Percentiles rank a stretch among this genome's conserved stretches.
Evolutionary conservation across 768 basidiomycete species (phyloP).

Genomic region (Bullera alba): DNA sequence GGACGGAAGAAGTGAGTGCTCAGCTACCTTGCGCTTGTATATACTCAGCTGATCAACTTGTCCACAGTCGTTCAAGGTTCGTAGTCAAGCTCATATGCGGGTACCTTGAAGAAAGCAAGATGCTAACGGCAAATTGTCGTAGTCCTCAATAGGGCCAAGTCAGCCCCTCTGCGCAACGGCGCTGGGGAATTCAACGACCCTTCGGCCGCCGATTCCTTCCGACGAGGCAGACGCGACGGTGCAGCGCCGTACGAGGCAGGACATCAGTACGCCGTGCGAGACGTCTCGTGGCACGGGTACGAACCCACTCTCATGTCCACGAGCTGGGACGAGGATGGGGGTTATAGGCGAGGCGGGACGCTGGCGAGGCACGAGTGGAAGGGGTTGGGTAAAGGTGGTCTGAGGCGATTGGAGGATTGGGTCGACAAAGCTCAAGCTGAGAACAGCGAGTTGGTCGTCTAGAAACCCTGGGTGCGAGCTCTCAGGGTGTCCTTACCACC

Average conservation of each 20-base stretch:
- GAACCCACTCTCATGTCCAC: slow-evolving; percentile 89
- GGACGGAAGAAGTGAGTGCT: slow-evolving; percentile 57
- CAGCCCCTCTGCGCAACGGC: slow-evolving; percentile 57
- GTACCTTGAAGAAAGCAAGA: background rate
- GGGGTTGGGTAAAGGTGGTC: slow-evolving; percentile 63
- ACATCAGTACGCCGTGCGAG: slow-evolving; percentile 61
- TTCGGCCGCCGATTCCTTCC: slow-evolving; percentile 55
- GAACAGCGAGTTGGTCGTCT: too few species aligned
- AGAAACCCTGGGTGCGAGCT: too few species aligned
- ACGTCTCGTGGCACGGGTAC: slow-evolving; percentile 91
- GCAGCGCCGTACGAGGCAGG: slow-evolving; percentile 1
- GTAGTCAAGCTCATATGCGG: too few species aligned
- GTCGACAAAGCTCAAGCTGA: slow-evolving; percentile 53
- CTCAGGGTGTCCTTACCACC: too few species aligned
- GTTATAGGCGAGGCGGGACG: slow-evolving; percentile 55
- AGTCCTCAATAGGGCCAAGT: slow-evolving; percentile 70
- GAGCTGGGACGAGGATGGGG: slow-evolving; percentile 66
- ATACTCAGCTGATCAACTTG: background rate
- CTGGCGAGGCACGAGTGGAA: slow-evolving; percentile 96
- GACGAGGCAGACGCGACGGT: background rate
- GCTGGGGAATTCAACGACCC: slow-evolving; percentile 53
- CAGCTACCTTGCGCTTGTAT: slow-evolving; percentile 5
- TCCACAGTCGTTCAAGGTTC: background rate
- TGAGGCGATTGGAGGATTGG: slow-evolving; percentile 61
- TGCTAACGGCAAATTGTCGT: slow-evolving; percentile 4